Conservation (phyloP, 164 flowering plant genomes). For the Macadamia integrifolia region DNA sequence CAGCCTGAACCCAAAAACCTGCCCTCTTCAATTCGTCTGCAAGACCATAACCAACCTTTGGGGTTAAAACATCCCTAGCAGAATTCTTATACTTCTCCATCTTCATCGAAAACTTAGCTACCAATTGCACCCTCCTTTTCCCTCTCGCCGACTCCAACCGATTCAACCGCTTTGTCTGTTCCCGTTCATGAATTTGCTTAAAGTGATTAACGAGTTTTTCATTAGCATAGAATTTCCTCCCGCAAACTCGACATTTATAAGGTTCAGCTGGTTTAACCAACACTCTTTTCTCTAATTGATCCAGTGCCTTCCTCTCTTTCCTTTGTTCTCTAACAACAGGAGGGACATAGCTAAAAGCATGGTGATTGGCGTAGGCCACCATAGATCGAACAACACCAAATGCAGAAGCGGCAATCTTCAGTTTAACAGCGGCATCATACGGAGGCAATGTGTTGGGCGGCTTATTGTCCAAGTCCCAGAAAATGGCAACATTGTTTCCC, state of each 20-base stretch:
- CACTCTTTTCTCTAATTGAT: slow-evolving; percentile 51
- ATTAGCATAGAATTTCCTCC: slow-evolving; percentile 58
- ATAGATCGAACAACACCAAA: slow-evolving; percentile 55
- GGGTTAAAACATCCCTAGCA: slow-evolving; percentile 53
- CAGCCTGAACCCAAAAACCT: slow-evolving; percentile 61
- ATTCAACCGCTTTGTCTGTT: slow-evolving; percentile 62
- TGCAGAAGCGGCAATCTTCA: slow-evolving; percentile 47
- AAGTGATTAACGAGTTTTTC: slow-evolving; percentile 73
- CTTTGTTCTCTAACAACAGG: slow-evolving; percentile 44
- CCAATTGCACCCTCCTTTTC: slow-evolving; percentile 53
- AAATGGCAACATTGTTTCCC: slow-evolving; percentile 48
- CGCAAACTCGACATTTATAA: slow-evolving; percentile 65
- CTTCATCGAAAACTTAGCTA: slow-evolving; percentile 67
- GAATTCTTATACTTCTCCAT: slow-evolving; percentile 77
- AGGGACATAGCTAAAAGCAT: slow-evolving; percentile 54
- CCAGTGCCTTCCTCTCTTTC: slow-evolving; percentile 43
- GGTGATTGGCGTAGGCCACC: slow-evolving; percentile 76
- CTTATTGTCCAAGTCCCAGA: slow-evolving; percentile 93
- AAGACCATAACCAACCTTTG: slow-evolving; percentile 66
- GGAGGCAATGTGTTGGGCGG: slow-evolving; percentile 71
- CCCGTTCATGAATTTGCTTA: slow-evolving; percentile 69
- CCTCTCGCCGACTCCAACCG: slow-evolving; percentile 71
- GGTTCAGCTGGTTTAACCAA: slow-evolving; percentile 38
- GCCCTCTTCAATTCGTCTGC: slow-evolving; percentile 78
- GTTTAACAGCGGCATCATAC: slow-evolving; percentile 56